Base-by-base conservation (phyloP, 257 asterid genomes). In the Ilex asprella region DNA sequence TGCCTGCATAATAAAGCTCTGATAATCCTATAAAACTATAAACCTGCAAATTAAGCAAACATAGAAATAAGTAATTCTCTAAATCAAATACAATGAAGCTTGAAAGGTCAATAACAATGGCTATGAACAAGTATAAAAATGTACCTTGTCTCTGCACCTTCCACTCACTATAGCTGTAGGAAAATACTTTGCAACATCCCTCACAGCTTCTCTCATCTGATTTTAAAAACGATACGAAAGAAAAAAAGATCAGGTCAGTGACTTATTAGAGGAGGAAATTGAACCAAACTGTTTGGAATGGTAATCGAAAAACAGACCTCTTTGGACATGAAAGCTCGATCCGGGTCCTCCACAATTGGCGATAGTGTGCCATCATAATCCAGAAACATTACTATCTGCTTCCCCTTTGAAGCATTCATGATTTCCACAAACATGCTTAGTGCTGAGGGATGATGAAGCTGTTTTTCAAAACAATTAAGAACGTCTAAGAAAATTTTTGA, bases 91-190 rank as follows among this genome's bases (percentile, higher is more conserved):
- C 41, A 35, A 4, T 35, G 41, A 8, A 35, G 5, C 5, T 35
- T 35, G 41, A 35, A 35, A 8, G 41, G 5, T 35, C 41, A 35
- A 35, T 35, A 4, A 35, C 41, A 35, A 35, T 4, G 5, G 8
- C 41, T 35, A 35, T 35, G 41, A 3, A 35, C 41, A 35, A 35
- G 11, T 16, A 16, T 41, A 41, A 27, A 51, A 61, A 64, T 63
- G 75, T 72, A 84, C 97, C 88, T 92, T 92, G 29, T 83, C 89
- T 61, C 89, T 78, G 78, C 87, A 72, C 70, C 99, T 78, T 39
- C 99, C 97, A 39, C 85, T 83, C 2, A 89, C 91, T 43, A 93
- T 87, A 72, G 97, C 99, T 2, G 99, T 81, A 2, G 99, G 96
- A 61, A 89, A 93, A 56, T 62, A 63, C 64, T 78, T 84, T 3